Percentiles rank a stretch among this genome's conserved stretches.
Evolutionary conservation across 2,329 filamentous ascomycete species (phyloP).

Genomic region (Cladobotryum mycophilum): DNA sequence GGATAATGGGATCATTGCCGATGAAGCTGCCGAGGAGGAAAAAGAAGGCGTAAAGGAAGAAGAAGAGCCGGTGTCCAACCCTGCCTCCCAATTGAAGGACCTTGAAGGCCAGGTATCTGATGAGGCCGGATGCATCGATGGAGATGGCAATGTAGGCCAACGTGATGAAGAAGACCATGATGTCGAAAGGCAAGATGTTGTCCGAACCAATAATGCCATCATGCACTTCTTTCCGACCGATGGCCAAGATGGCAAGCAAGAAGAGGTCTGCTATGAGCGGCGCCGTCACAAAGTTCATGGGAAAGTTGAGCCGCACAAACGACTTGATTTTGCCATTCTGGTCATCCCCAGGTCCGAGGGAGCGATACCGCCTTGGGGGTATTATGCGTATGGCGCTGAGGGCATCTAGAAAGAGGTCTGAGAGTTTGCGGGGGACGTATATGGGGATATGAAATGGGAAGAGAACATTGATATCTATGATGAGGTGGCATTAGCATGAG

Average conservation of each 20-base stretch:
- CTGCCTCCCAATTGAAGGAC: conserved; percentile 62
- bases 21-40: conserved; percentile 61
- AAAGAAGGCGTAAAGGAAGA: conserved; percentile 69
- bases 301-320: conserved; percentile 50
- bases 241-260: conserved; percentile 61
- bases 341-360: conserved; percentile 18
- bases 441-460: conserved; percentile 63
- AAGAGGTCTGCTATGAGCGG: conserved; percentile 67
- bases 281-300: conserved; percentile 65
- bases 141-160: conserved; percentile 72
- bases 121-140: conserved; percentile 68
- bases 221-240: conserved; percentile 59
- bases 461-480: conserved; percentile 58
- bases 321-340: conserved; percentile 25
- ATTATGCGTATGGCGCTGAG: conserved; percentile 44
- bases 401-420: conserved; percentile 36
- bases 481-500: neutral
- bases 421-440: conserved; percentile 47
- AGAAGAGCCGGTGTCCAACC: conserved; percentile 61
- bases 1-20: conserved; percentile 69
- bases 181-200: conserved; percentile 63
- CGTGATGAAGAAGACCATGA: conserved; percentile 69
- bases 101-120: conserved; percentile 63
- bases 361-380: conserved; percentile 28
- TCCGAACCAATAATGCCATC: conserved; percentile 61